Conservation (phyloP, 2,329 filamentous ascomycete species). For the Keithomyces neogunnii region DNA sequence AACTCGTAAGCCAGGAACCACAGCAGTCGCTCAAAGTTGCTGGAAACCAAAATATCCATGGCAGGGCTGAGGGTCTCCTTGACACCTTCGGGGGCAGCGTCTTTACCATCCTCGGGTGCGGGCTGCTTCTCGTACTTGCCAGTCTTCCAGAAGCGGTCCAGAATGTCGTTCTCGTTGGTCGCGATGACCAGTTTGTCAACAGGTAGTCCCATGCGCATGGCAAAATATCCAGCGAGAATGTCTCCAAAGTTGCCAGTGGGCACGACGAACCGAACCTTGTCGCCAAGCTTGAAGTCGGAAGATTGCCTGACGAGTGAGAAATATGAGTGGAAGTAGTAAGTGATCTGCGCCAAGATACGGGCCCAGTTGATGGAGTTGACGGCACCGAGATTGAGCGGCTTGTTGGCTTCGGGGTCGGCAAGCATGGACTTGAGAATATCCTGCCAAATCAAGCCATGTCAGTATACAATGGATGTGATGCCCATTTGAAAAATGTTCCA, state of each 20-base stretch:
- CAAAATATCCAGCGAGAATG: slow-evolving; percentile 89
- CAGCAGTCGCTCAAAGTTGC: slow-evolving; percentile 91
- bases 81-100: slow-evolving; percentile 59
- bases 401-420: slow-evolving; percentile 75
- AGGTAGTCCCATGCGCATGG: slow-evolving; percentile 80
- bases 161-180: slow-evolving; percentile 96
- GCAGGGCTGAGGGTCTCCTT: slow-evolving; percentile 90
- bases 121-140: slow-evolving; percentile 83
- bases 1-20: slow-evolving; percentile 85
- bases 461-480: slow-evolving; percentile 37
- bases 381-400: slow-evolving; percentile 73
- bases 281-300: slow-evolving; percentile 50
- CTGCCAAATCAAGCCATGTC: slow-evolving; percentile 47
- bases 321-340: slow-evolving; percentile 95
- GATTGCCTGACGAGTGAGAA: slow-evolving; percentile 64
- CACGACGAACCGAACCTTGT: slow-evolving; percentile 75
- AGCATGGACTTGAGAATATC: slow-evolving; percentile 94
- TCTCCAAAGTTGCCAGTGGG: slow-evolving; percentile 97
- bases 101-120: slow-evolving; percentile 33
- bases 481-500: background rate
- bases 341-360: slow-evolving; percentile 90
- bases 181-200: slow-evolving; percentile 83
- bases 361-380: slow-evolving; percentile 98
- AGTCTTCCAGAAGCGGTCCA: slow-evolving; percentile 89
- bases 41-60: slow-evolving; percentile 95